Evolutionary conservation across 352 stramenopile genomes (phyloP), one percentile per base, ranked within the genome.

Genomic region (Aphanomyces invadans): DNA sequence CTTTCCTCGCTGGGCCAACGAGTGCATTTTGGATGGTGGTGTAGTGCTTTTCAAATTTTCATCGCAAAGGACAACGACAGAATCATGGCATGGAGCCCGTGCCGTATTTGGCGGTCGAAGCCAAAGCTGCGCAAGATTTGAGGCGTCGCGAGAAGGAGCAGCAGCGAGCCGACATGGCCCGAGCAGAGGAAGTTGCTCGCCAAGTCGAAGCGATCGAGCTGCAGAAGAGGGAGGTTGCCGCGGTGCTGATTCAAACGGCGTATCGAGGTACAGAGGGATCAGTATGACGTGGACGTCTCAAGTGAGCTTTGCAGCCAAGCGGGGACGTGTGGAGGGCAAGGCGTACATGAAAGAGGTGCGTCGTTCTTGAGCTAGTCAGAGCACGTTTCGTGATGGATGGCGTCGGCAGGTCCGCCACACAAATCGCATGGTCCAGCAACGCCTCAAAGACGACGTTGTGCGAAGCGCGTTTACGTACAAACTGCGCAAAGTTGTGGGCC

Each of bases 1-100:
- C n/a, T n/a, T n/a, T n/a, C n/a, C n/a, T n/a, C n/a, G n/a, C n/a
- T n/a, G n/a, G n/a, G n/a, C n/a, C n/a, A n/a, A n/a, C n/a, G n/a
- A n/a, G n/a, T n/a, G n/a, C n/a, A n/a, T n/a, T n/a, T n/a, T n/a
- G n/a, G n/a, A n/a, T n/a, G n/a, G n/a, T n/a, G n/a, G n/a, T 19
- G 21, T 39, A 57, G 48, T 55, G 46, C 46, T 67, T 59, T 39
- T 67, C 60, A 42, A 57, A 9, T 4, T 67, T 67, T 59, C 60
- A 67, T 33, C 60, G 60, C 26, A 67, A 67, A 28, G 60, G 60
- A 10, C 60, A 67, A 25, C 60, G 60, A 11, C 60, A 67, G 32
- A 49, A 57, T 31, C 60, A 67, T 57, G 49, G 19, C 3, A 56
- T 67, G 28, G 33, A 57, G 2, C 15, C 38, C n/a, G 60, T 67